Base-by-base conservation (phyloP, 768 basidiomycete genomes). In the Naganishia friedmannii region DNA sequence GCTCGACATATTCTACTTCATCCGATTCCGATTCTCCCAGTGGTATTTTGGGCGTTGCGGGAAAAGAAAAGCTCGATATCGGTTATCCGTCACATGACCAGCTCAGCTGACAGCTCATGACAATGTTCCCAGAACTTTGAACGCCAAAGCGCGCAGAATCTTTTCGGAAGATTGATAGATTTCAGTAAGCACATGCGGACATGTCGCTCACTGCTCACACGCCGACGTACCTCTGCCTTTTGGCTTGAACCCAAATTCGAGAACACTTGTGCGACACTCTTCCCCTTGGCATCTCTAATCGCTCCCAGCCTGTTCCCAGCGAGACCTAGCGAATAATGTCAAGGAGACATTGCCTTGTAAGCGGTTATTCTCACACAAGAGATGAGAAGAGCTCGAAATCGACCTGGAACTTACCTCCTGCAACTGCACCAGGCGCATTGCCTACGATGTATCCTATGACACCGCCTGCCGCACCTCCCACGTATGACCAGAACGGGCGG, bases 271-370 rank as follows among this genome's bases (percentile, higher is more conserved):
- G 90, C 92, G 28, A 97, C 93, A 72, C 89, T 90, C 85, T 91
- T 92, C 12, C 93, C 83, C 83, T 97, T 97, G 3, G 93, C 93
- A 77, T 97, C 93, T 69, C 93, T 85, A 56, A 97, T 84, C 3
- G 93, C 92, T 53, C 93, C 93, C 32, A 96, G 82, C n/a, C 91
- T 84, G 77, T 93, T 95, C 0, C 93, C 93, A 0, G 92, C 91
- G 73, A 89, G 86, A 2, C 23, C 60, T 63, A 29, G 3, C n/a
- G 32, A 58, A 23, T 19, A 4, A 39, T 3, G 13, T 13, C 23
- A 23, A 13, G 19, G 23, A 15, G 26, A 15, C 5, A 28, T 63
- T 45, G n/a, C 0, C 23, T n/a, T 26, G n/a, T 37, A 12, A 31
- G 19, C 12, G 19, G 21, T 39, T 34, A 39, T 42, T 42, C 45